phyloP scores from a whole-genome alignment of 768 basidiomycete species.

The Termitomyces sp. region DNA sequence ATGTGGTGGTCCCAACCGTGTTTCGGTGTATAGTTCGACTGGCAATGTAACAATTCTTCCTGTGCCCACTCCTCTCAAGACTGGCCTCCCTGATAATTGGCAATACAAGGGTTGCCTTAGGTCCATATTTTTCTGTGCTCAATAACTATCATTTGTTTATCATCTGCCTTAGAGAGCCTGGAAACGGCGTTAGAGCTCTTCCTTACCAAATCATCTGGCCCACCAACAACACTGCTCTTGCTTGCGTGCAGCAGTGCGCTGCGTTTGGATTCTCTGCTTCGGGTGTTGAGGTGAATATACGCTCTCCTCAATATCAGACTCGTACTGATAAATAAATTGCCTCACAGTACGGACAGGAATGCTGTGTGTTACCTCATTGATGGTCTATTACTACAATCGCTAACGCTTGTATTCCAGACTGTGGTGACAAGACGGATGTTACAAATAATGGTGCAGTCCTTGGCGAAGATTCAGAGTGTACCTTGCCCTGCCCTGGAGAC shows the following conservation, averaged over 20 bases:
- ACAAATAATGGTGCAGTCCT: conserved; percentile 33
- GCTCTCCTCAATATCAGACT: background rate
- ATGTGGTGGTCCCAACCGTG: conserved; percentile 71
- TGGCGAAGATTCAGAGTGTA: conserved; percentile 41
- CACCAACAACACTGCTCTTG: conserved; percentile 59
- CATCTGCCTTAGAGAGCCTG: conserved; percentile 40
- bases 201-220: conserved; percentile 57
- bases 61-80: conserved; percentile 53
- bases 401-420: conserved; percentile 39
- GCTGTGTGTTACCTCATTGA: conserved; percentile 48
- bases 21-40: conserved; percentile 64
- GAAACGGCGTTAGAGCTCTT: conserved; percentile 41
- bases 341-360: conserved; percentile 58
- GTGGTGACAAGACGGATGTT: conserved; percentile 65
- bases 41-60: conserved; percentile 50
- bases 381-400: background rate
- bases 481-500: conserved; percentile 64
- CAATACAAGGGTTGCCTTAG: conserved; percentile 62
- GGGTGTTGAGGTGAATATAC: conserved; percentile 48
- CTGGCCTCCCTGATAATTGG: conserved; percentile 61
- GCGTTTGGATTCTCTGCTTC: conserved; percentile 70
- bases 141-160: background rate
- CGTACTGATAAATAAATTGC: background rate
- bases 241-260: conserved; percentile 67
- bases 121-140: conserved; percentile 32